Evolutionary conservation across 345 rosid species (phyloP).

Genomic region (Kandelia obovata): DNA sequence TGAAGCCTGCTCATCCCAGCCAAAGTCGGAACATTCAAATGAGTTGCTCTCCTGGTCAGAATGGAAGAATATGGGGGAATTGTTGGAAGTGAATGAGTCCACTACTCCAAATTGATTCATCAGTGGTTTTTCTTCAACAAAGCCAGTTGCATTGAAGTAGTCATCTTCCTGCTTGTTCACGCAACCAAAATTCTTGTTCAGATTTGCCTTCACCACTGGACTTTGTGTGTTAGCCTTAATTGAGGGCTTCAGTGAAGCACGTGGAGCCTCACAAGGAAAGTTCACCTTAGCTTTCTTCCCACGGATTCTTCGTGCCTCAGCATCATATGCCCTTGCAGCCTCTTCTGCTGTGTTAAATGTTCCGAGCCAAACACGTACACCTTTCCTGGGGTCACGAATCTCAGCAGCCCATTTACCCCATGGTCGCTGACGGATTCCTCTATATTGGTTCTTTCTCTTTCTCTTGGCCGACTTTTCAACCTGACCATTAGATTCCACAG

Average conservation of each 20-base stretch:
- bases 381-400: conserved; percentile 91
- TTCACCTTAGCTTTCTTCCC: conserved; percentile 46
- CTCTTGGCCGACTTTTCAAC: conserved; percentile 69
- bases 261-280: conserved; percentile 44
- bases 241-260: conserved; percentile 35
- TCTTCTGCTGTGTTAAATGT: conserved; percentile 96
- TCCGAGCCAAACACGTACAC: conserved; percentile 92
- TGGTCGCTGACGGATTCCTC: conserved; percentile 95
- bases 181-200: conserved; percentile 34
- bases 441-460: conserved; percentile 84
- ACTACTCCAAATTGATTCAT: conserved; percentile 44
- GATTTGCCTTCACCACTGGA: conserved; percentile 38
- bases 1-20: conserved; percentile 65
- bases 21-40: conserved; percentile 72
- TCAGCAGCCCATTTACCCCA: conserved; percentile 99
- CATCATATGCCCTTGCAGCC: conserved; percentile 90
- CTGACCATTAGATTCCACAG: conserved; percentile 41
- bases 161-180: conserved; percentile 46
- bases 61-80: conserved; percentile 43
- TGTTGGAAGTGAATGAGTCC: conserved; percentile 29
- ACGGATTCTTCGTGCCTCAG: conserved; percentile 72
- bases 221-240: conserved; percentile 44
- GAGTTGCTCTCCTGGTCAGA: conserved; percentile 94
- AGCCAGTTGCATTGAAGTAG: conserved; percentile 38
- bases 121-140: conserved; percentile 64